A percentile compares a stretch with the other conserved stretches of the same genome.
These are phyloP conservation scores for Suillus decipiens DNA, from an alignment of 768 basidiomycete species.

Conservation along the genomic window DNA sequence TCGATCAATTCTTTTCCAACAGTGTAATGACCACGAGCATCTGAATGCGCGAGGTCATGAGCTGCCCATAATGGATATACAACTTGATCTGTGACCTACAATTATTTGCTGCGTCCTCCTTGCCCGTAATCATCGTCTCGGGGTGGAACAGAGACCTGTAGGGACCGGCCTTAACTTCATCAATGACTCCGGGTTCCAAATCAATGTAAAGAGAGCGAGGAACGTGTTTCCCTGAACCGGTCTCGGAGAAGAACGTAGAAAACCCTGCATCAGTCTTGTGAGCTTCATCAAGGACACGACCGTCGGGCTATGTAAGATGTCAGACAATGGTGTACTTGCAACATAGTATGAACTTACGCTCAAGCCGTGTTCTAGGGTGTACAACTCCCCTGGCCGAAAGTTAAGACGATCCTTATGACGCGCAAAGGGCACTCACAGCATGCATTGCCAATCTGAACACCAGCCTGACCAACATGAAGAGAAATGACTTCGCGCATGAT, in stretches of 20 bases:
- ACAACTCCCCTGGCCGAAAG: conserved; percentile 80
- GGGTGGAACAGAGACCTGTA: conserved; percentile 97
- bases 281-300: conserved; percentile 77
- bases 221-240: conserved; percentile 91
- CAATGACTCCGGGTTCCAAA: conserved; percentile 92
- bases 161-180: conserved; percentile 90
- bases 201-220: conserved; percentile 97
- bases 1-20: conserved; percentile 99
- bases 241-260: conserved; percentile 98
- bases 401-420: conserved; percentile 17
- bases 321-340: background rate
- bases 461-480: conserved; percentile 96
- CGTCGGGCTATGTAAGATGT: conserved; percentile 69
- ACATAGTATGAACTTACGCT: conserved; percentile 57
- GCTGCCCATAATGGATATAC: background rate
- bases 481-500: conserved; percentile 94
- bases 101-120: conserved; percentile 99
- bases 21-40: conserved; percentile 98
- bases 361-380: conserved; percentile 96
- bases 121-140: conserved; percentile 94
- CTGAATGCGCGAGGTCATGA: conserved; percentile 41
- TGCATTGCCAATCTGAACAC: conserved; percentile 92
- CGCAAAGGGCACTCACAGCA: conserved; percentile 68
- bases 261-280: conserved; percentile 76
- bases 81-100: conserved; percentile 54